These are phyloP conservation scores for Alternaria atra DNA, from an alignment of 2,329 filamentous ascomycete genomes.

Conservation along the genomic window DNA sequence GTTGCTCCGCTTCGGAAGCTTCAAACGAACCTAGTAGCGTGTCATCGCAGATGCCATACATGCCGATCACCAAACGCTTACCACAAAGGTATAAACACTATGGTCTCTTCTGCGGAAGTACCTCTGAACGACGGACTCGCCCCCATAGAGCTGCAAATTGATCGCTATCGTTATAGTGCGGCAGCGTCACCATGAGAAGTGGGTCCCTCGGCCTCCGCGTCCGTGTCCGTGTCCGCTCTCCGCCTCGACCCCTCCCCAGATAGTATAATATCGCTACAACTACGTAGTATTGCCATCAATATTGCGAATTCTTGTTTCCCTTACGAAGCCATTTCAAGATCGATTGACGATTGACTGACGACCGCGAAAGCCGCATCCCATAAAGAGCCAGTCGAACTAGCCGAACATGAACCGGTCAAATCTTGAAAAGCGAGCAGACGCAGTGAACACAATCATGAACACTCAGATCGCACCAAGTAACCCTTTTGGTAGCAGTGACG, in stretches of 20 bases:
- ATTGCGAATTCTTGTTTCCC: too few relatives aligned
- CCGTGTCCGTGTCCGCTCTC: neutral
- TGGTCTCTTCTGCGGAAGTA: too few relatives aligned
- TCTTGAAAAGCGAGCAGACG: neutral
- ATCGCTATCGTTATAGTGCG: neutral
- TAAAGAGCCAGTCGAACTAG: neutral
- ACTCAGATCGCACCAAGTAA: neutral
- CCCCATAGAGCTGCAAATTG: too few relatives aligned
- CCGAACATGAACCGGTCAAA: neutral
- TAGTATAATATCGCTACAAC: neutral
- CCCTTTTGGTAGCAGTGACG: neutral
- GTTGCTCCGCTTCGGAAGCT: too few relatives aligned
- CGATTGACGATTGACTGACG: neutral
- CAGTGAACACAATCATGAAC: neutral
- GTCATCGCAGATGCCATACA: too few relatives aligned
- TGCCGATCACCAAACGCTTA: too few relatives aligned
- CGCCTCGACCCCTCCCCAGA: neutral
- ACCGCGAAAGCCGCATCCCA: neutral
- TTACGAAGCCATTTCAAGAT: neutral
- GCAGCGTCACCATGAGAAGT: neutral
- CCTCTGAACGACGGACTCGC: too few relatives aligned
- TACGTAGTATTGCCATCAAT: neutral
- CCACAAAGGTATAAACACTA: too few relatives aligned
- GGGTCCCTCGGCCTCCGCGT: neutral
- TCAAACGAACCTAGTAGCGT: too few relatives aligned